Conservation (phyloP, 148 eudicot species). For the Heliosperma pusillum region DNA sequence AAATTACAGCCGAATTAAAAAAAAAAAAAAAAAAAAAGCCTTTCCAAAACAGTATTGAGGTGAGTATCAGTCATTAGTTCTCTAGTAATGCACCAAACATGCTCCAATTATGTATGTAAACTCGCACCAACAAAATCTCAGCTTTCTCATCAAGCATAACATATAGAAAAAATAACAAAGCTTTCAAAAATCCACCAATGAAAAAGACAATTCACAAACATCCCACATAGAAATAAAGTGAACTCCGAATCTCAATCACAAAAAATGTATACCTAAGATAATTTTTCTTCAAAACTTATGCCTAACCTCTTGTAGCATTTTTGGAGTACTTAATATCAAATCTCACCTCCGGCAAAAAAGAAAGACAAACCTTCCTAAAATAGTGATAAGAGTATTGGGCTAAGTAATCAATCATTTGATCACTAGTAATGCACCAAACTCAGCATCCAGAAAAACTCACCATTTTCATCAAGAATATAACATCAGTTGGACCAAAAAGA, state of each 20-base stretch:
- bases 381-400: constrained; percentile 65
- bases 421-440: constrained; percentile 27
- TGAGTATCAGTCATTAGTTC: too few species aligned
- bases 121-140: neutral
- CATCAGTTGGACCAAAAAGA: neutral
- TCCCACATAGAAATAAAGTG: neutral
- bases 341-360: too few species aligned
- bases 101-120: neutral
- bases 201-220: too few species aligned
- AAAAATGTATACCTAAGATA: too few species aligned
- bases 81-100: too few species aligned
- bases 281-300: too few species aligned
- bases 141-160: neutral
- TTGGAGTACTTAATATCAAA: too few species aligned
- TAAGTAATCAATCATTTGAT: constrained; percentile 88
- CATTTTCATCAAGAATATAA: neutral
- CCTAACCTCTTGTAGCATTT: too few species aligned
- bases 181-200: neutral
- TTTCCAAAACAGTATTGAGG: too few species aligned
- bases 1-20: too few species aligned
- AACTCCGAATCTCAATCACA: neutral
- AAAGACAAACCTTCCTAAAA: constrained; percentile 59
- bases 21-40: too few species aligned
- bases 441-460: neutral
- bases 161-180: neutral